phyloP scores from a whole-genome alignment of 768 basidiomycete species.

The Naganishia antarctica region DNA sequence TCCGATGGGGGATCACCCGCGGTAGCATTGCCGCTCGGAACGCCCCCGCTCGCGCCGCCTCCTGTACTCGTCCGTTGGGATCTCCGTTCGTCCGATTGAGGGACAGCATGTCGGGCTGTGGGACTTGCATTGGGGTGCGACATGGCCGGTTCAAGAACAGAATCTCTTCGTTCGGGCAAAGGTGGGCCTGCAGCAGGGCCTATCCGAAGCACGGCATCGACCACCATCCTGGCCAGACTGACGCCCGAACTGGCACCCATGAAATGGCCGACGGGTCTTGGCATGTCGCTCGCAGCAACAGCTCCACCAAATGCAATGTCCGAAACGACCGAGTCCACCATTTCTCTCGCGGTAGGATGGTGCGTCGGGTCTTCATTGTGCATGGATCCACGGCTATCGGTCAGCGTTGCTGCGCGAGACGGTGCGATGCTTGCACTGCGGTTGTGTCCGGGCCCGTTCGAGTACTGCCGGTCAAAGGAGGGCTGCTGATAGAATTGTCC shows the following conservation, averaged over 20 bases:
- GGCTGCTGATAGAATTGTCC: neutral
- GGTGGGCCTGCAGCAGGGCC: constrained; percentile 36
- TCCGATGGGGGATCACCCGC: neutral
- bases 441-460: neutral
- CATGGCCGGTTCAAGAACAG: constrained; percentile 6
- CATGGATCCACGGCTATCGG: neutral
- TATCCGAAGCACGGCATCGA: constrained; percentile 42
- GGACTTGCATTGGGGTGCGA: constrained; percentile 4
- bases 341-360: constrained; percentile 8
- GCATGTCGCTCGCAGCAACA: constrained; percentile 4
- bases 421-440: neutral
- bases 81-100: neutral
- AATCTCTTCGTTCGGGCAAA: constrained; percentile 12
- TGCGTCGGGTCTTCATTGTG: neutral
- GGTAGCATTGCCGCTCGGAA: no score
- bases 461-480: neutral
- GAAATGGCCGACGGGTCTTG: constrained; percentile 23
- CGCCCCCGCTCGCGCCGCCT: no score
- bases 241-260: constrained; percentile 27
- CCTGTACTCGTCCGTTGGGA: neutral
- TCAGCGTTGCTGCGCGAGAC: neutral
- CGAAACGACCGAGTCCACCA: constrained; percentile 19
- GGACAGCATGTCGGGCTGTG: neutral
- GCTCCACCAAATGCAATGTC: constrained; percentile 23
- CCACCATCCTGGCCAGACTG: constrained; percentile 38